phyloP scores from a whole-genome alignment of 2,329 filamentous ascomycete species.

The Fusarium succisae region DNA sequence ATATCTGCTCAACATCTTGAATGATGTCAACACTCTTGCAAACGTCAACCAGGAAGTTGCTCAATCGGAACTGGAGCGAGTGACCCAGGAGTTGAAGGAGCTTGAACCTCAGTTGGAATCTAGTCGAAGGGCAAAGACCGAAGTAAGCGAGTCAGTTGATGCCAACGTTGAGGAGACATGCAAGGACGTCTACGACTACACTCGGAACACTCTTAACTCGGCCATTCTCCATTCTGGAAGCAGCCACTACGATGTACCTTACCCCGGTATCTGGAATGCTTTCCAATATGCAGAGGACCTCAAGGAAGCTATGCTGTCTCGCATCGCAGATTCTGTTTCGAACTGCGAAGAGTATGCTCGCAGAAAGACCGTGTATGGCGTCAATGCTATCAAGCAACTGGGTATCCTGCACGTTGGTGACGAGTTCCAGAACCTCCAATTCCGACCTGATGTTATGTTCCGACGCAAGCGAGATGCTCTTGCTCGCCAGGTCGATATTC shows the following conservation, averaged over 20 bases:
- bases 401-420: conserved; percentile 89
- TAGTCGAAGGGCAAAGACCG: conserved; percentile 79
- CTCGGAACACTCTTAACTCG: conserved; percentile 76
- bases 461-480: conserved; percentile 81
- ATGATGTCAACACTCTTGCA: conserved; percentile 85
- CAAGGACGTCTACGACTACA: conserved; percentile 85
- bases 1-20: conserved; percentile 91
- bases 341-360: conserved; percentile 89
- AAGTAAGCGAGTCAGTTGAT: conserved; percentile 85
- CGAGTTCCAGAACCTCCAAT: conserved; percentile 85
- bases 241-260: conserved; percentile 81
- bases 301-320: conserved; percentile 89
- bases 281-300: conserved; percentile 95
- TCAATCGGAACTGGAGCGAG: conserved; percentile 82
- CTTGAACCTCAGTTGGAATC: conserved; percentile 88
- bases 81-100: conserved; percentile 80
- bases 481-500: conserved; percentile 85
- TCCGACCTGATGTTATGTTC: conserved; percentile 96
- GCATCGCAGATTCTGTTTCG: conserved; percentile 81
- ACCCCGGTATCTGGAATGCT: conserved; percentile 84
- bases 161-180: conserved; percentile 85
- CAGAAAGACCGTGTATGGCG: conserved; percentile 77
- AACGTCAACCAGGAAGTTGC: conserved; percentile 89
- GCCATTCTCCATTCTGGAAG: conserved; percentile 82
- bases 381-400: conserved; percentile 87